phyloP scores from a whole-genome alignment of 352 stramenopile species.

The Phytopythium kandeliae region DNA sequence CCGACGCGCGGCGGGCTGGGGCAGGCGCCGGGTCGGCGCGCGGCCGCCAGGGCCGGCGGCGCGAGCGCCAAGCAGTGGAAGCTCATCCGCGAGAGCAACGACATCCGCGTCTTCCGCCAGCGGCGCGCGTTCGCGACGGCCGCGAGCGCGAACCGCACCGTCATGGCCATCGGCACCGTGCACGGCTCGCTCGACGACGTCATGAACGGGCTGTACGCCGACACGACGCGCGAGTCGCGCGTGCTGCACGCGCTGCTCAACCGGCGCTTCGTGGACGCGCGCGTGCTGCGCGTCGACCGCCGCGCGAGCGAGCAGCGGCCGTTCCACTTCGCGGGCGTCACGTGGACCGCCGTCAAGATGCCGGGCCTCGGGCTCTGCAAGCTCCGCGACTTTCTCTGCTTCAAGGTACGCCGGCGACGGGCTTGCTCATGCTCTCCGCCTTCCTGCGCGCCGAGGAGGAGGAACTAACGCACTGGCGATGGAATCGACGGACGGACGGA shows the following conservation, averaged over 20 bases:
- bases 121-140: constrained; percentile 15
- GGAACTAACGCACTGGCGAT: too few relatives aligned
- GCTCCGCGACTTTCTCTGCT: constrained; percentile 68
- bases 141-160: constrained; percentile 8
- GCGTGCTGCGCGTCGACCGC: constrained; percentile 67
- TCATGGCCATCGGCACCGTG: constrained; percentile 57
- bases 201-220: constrained; percentile 75
- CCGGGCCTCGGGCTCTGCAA: constrained; percentile 48
- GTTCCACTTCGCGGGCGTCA: constrained; percentile 72
- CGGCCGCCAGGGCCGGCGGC: too few relatives aligned
- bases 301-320: constrained; percentile 46
- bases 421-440: too few relatives aligned
- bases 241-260: constrained; percentile 62
- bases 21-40: constrained; percentile 9
- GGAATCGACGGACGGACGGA: not conserved
- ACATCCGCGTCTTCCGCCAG: constrained; percentile 56
- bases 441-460: too few relatives aligned
- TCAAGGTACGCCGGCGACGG: constrained; percentile 28
- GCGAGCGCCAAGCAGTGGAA: constrained; percentile 72
- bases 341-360: constrained; percentile 60
- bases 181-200: constrained; percentile 60
- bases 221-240: constrained; percentile 57
- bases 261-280: constrained; percentile 41
- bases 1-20: constrained; percentile 6
- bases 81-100: constrained; percentile 48